phyloP scores from a whole-genome alignment of 2,329 filamentous ascomycete species.

The Sarocladium strictum region DNA sequence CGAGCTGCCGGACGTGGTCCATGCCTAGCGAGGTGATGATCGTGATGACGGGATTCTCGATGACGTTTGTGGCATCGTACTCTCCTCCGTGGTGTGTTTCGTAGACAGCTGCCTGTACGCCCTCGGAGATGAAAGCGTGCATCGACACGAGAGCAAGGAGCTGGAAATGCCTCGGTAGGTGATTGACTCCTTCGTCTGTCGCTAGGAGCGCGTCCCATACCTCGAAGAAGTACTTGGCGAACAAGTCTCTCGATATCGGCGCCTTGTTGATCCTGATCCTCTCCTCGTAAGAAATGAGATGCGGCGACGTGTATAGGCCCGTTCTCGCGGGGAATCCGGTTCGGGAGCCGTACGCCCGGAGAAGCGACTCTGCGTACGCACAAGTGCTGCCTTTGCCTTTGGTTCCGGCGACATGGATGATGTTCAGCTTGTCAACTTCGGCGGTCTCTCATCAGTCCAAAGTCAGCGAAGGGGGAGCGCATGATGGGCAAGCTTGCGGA shows the following conservation, averaged over 20 bases:
- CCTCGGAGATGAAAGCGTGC: slow-evolving; percentile 38
- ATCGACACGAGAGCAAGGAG: slow-evolving; percentile 28
- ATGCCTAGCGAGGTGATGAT: slow-evolving; percentile 40
- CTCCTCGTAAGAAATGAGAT: slow-evolving; percentile 36
- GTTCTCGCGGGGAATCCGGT: slow-evolving; percentile 22
- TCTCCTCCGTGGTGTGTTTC: slow-evolving; percentile 41
- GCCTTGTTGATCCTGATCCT: slow-evolving; percentile 34
- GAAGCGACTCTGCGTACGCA: slow-evolving; percentile 37
- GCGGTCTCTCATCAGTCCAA: background rate
- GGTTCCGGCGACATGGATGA: slow-evolving; percentile 46
- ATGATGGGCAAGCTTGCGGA: background rate
- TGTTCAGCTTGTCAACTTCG: slow-evolving; percentile 22
- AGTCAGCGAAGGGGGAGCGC: background rate
- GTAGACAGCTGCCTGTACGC: slow-evolving; percentile 36
- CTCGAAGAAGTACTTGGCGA: slow-evolving; percentile 39
- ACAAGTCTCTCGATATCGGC: slow-evolving; percentile 29
- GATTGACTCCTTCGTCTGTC: slow-evolving; percentile 7
- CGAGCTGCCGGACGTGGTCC: slow-evolving; percentile 39
- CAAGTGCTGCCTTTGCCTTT: slow-evolving; percentile 51
- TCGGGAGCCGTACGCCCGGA: slow-evolving; percentile 23
- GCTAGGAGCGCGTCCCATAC: slow-evolving; percentile 31
- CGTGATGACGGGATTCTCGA: slow-evolving; percentile 34
- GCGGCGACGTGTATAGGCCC: slow-evolving; percentile 44
- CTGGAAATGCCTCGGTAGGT: slow-evolving; percentile 9
- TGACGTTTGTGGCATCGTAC: slow-evolving; percentile 42